These are phyloP conservation scores for Orychophragmus violaceus DNA, from an alignment of 345 rosid species.

Conservation along the genomic window DNA sequence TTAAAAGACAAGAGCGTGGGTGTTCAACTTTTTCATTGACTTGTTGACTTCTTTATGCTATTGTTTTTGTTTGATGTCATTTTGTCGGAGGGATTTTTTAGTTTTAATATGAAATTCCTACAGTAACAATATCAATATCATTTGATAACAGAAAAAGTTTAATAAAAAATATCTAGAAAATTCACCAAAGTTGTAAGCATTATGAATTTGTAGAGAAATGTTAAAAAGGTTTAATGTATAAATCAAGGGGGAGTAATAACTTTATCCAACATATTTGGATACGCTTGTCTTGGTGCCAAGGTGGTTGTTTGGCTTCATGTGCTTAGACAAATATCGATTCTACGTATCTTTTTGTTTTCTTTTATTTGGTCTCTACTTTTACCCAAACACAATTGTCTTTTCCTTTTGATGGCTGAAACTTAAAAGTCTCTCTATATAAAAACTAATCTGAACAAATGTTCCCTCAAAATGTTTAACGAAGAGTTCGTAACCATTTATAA, in stretches of 20 bases:
- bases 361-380: conserved; percentile 8
- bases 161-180: not conserved
- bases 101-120: not conserved
- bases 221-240: not conserved
- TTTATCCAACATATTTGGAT: conserved; percentile 32
- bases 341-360: conserved; percentile 33
- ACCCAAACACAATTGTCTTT: conserved; percentile 14
- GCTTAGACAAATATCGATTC: conserved; percentile 29
- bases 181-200: not conserved
- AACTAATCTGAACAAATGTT: too few species aligned
- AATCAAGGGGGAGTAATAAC: conserved; percentile 22
- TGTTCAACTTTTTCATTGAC: conserved; percentile 18
- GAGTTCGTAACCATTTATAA: not conserved
- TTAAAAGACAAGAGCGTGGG: conserved; percentile 8
- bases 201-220: not conserved
- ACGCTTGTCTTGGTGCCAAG: conserved; percentile 29
- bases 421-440: conserved; percentile 2
- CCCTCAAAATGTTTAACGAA: not conserved
- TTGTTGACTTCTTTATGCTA: conserved; percentile 24
- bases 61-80: conserved; percentile 25
- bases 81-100: conserved; percentile 16
- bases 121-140: not conserved
- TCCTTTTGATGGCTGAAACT: conserved; percentile 6
- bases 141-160: not conserved
- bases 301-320: conserved; percentile 32